phyloP scores from a whole-genome alignment of 352 stramenopile genomes.

The Phytophthora sp. region DNA sequence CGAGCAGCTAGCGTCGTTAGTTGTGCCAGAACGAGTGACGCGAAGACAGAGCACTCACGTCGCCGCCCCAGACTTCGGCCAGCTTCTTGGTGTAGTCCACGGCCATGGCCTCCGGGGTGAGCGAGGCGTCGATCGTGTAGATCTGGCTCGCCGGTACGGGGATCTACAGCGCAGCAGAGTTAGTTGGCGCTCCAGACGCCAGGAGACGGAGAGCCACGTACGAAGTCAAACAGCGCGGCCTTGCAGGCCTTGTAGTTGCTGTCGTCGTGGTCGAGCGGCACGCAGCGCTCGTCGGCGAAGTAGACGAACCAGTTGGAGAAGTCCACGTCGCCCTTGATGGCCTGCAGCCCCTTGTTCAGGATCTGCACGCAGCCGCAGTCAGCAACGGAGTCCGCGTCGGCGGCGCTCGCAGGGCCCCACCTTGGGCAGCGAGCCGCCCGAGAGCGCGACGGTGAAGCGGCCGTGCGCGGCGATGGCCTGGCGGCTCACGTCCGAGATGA shows the following conservation, averaged over 20 bases:
- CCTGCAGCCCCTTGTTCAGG: constrained; percentile 78
- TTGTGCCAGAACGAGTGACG: not conserved
- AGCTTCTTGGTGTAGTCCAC: constrained; percentile 81
- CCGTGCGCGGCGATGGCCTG: constrained; percentile 60
- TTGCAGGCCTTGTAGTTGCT: constrained; percentile 96
- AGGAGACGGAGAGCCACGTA: constrained; percentile 35
- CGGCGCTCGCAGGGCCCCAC: constrained; percentile 21
- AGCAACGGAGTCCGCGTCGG: not conserved
- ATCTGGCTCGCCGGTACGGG: constrained; percentile 66
- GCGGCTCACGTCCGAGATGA: constrained; percentile 73
- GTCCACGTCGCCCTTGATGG: constrained; percentile 85
- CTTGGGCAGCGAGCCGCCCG: constrained; percentile 86
- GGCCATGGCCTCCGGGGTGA: constrained; percentile 65
- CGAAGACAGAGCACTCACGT: constrained; percentile 39
- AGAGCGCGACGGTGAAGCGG: constrained; percentile 87
- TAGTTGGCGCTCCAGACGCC: too few relatives aligned
- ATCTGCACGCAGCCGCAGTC: constrained; percentile 45
- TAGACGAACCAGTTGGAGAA: constrained; percentile 98
- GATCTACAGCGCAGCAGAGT: constrained; percentile 16
- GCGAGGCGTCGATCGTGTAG: constrained; percentile 91
- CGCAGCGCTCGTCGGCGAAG: constrained; percentile 98
- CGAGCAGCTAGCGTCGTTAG: constrained; percentile 8
- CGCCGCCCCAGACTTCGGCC: constrained; percentile 58
- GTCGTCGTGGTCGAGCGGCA: constrained; percentile 91
- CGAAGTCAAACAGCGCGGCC: constrained; percentile 87